These are phyloP conservation scores for Endogone sp. DNA, from an alignment of 192 early-diverging fungal species.

Conservation along the genomic window DNA sequence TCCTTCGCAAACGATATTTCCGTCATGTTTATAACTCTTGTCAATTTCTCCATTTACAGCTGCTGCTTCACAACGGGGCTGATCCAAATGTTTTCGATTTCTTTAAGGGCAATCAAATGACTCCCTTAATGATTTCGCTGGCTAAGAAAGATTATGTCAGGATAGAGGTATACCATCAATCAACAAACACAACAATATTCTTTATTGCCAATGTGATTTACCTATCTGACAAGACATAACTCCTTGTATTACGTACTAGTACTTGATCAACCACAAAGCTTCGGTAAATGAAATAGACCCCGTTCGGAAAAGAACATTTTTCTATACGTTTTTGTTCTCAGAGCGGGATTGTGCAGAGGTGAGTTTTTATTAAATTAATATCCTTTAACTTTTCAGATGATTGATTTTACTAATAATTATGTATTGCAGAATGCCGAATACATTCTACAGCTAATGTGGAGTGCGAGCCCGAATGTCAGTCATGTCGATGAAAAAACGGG, in stretches of 20 bases:
- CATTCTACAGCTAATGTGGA: slow-evolving; percentile 16
- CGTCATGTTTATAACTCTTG: slow-evolving; percentile 2
- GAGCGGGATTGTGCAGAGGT: background rate
- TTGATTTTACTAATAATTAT: no score
- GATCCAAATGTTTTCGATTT: slow-evolving; percentile 8
- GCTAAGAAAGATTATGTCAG: background rate
- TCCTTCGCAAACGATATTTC: slow-evolving; percentile 3
- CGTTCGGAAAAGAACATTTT: background rate
- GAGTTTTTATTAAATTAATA: no score
- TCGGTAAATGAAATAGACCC: slow-evolving; percentile 6
- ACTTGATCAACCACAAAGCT: background rate
- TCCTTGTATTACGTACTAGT: no score
- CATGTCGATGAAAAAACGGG: slow-evolving; percentile 25
- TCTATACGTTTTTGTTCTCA: slow-evolving; percentile 9
- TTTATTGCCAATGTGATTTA: no score
- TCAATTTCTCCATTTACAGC: background rate
- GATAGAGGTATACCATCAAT: background rate
- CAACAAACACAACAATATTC: background rate
- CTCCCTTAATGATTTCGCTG: background rate
- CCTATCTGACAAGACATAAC: no score
- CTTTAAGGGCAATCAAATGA: background rate
- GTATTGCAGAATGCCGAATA: no score
- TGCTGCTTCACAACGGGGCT: background rate
- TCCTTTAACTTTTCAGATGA: no score
- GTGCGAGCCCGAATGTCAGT: slow-evolving; percentile 28